Evolutionary conservation across 768 basidiomycete species (phyloP).

Genomic region (Hortiboletus flavorubellus): DNA sequence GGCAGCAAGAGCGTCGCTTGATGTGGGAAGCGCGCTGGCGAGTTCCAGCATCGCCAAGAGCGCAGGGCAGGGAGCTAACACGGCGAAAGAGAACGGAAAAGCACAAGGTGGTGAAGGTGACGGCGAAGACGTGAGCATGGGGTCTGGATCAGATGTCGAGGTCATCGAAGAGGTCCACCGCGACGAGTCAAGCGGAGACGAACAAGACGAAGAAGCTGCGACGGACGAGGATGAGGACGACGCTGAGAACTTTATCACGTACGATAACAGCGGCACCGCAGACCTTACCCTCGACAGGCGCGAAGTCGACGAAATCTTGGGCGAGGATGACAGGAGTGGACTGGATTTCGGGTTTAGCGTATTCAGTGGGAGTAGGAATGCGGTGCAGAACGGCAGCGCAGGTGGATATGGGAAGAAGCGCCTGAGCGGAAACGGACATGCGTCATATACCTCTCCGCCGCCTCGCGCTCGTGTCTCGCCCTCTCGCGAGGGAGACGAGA

Average conservation of each 20-base stretch:
- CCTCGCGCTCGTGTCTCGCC: slow-evolving; percentile 6
- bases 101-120: background rate
- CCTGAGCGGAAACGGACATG: background rate
- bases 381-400: background rate
- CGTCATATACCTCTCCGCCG: slow-evolving; percentile 6
- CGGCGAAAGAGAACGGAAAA: slow-evolving; percentile 6
- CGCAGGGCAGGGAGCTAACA: background rate
- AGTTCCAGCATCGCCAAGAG: background rate
- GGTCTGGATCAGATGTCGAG: slow-evolving; percentile 17
- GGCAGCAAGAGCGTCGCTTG: background rate
- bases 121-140: slow-evolving; percentile 23
- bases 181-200: background rate
- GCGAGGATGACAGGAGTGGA: slow-evolving; percentile 1
- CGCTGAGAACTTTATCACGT: slow-evolving; percentile 16
- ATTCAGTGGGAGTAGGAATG: slow-evolving; percentile 11
- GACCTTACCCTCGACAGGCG: slow-evolving; percentile 18
- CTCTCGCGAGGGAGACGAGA: slow-evolving; percentile 11
- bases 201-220: background rate
- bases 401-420: background rate
- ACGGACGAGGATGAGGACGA: slow-evolving; percentile 15
- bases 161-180: slow-evolving; percentile 5
- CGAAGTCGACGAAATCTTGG: slow-evolving; percentile 9
- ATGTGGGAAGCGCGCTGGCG: background rate
- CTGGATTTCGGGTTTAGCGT: slow-evolving; percentile 21
- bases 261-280: slow-evolving; percentile 15